A percentile compares a stretch with the other conserved stretches of the same genome.
phyloP scores from a whole-genome alignment of 129 eudicot species.

The Kitagawia praeruptora region DNA sequence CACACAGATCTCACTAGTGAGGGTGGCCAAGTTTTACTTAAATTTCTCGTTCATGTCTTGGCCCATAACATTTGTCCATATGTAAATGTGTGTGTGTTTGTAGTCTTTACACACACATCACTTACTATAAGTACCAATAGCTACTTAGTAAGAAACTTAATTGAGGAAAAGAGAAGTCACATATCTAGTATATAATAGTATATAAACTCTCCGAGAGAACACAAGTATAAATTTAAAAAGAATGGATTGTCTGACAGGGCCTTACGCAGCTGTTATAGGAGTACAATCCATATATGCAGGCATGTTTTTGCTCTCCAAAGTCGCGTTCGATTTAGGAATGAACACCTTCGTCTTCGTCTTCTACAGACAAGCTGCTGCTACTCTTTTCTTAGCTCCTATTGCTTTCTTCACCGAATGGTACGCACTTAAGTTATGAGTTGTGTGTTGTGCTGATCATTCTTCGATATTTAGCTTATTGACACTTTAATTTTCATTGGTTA shows the following conservation, averaged over 20 bases:
- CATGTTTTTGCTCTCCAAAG: conserved; percentile 57
- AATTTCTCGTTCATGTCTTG: not conserved
- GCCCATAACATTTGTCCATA: not conserved
- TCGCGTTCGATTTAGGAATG: conserved; percentile 71
- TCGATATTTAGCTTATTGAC: not conserved
- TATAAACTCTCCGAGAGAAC: not conserved
- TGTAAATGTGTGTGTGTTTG: not conserved
- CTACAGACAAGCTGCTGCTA: conserved; percentile 69
- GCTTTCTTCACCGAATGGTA: conserved; percentile 45
- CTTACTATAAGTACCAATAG: not conserved
- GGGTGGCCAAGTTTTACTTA: not conserved
- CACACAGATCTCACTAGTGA: not conserved
- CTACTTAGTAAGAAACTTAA: not conserved
- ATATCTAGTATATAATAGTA: not conserved
- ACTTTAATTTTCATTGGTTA: not conserved
- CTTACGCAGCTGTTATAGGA: conserved; percentile 28
- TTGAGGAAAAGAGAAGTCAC: not conserved
- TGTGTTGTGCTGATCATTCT: not conserved
- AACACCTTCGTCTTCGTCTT: conserved; percentile 56
- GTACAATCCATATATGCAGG: conserved; percentile 56
- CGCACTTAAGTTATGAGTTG: not conserved
- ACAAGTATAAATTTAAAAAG: not conserved
- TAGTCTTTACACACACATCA: not conserved
- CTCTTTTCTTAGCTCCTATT: conserved; percentile 47
- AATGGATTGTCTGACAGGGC: conserved; percentile 31